Evolutionary conservation across 2,329 filamentous ascomycete species (phyloP), one percentile per base, ranked within the genome.

Genomic region (Paecilomyces dactylethromorphus): DNA sequence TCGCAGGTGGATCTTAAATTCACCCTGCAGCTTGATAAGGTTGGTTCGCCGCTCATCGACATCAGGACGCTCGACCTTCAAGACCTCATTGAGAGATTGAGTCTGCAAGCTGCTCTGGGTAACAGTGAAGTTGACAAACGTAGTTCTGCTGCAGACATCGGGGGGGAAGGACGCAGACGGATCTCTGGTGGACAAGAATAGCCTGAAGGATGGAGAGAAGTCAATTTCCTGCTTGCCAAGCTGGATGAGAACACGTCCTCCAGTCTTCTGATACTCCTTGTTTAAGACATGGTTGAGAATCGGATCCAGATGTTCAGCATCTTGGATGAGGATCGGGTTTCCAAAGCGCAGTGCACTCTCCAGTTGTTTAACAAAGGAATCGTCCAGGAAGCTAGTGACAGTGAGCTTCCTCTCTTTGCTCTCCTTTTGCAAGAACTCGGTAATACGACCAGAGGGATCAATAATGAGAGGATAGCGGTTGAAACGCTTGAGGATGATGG

Each of bases 121-220:
- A 63, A 99, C 93, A 1, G 95, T 97, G 68, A 99, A 99, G 78
- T 99, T 99, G 83, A 99, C 94, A 76, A 99, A 96, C 0, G 95
- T 99, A 6, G 94, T 97, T 69, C 95, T 86, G 81, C 92, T 96
- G 85, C 95, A 99, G 63, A 99, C 91, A 71, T 99, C 94, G 0
- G 94, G 95, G 7, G 94, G 87, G 73, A 99, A 99, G 7, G 88
- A 91, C 26, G 94, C 93, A 50, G 95, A 99, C 1, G 95, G 95
- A 78, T 99, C 94, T 68, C 93, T 84, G 1, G 95, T 99, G 0
- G 93, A 97, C 45, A 99, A 81, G 74, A 96, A 99, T 32, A 99
- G 83, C 78, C 89, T 94, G 83, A 99, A 99, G 0, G 92, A 87
- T 1, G 94, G 93, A 55, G 94, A 99, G 78, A 99, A 99, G 75